Base-by-base conservation (phyloP, 495 filamentous ascomycete genomes). In the Penicillium salamii region DNA sequence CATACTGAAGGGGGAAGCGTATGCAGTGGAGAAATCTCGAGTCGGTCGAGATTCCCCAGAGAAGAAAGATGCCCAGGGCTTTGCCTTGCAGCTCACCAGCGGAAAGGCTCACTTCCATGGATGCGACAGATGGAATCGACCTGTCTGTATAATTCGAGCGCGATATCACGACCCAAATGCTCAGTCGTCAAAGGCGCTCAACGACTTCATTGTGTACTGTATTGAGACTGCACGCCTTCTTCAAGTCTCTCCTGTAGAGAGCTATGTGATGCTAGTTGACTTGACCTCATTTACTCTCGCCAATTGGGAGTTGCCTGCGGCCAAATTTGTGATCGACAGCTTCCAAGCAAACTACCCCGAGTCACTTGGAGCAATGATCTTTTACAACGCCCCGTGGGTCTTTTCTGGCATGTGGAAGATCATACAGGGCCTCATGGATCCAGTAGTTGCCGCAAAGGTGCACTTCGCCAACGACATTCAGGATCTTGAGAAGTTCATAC, bases 271-370 rank as follows among this genome's bases (percentile, higher is more conserved):
- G 32, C 68, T 97, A 13, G 97, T 97, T 59, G 91, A 97, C 61
- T 87, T 97, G 82, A 93, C 86, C 1, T 82, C 81, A 19, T 97
- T 97, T 68, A 86, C 84, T 18, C 76, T 96, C 15, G 85, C 90
- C 0, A 97, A 96, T 63, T 95, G 95, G 91, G 92, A 97, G 60
- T 96, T 96, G 64, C 80, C 88, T 1, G 90, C 92, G 0, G 87
- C 96, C 18, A 97, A 90, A 62, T 96, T 96, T 74, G 90, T 97
- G 78, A 93, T 97, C 70, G 90, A 95, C 65, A 91, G 87, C 62
- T 96, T 97, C 65, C 90, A 97, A 76, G 89, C 90, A 31, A 95
- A 96, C 68, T 97, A 97, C 63, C 92, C 92, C 8, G 92, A 96
- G 66, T 87, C 77, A 28, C 78, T 97, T 0, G 92, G 91, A 32